Base-by-base conservation (phyloP, 129 eudicot genomes). In the Mikania micrantha region DNA sequence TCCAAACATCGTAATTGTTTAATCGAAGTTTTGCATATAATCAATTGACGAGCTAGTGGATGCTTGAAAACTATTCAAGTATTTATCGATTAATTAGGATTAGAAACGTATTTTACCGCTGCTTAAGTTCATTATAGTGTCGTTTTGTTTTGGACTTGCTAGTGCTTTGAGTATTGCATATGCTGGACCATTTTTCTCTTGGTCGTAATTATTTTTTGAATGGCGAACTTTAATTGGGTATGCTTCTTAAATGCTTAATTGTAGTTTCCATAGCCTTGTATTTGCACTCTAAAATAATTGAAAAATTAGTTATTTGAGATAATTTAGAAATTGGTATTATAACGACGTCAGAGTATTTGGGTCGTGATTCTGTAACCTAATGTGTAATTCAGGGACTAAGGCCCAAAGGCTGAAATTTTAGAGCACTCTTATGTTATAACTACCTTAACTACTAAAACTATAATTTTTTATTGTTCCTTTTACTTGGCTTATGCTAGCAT, bases 11-110 rank as follows among this genome's bases (percentile, higher is more conserved):
- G 67, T 24, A 20, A 29, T 16, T 21, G 15, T 29, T 45, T 60
- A 41, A 35, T 63, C 25, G 34, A 73, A 50, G 31, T 52, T 42
- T 8, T 44, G 45, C 25, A 21, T 64, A 20, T 28, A 52, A 21
- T 74, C 65, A 21, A 54, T 7, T 16, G 41, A 24, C 15, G 40
- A 62, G 64, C 11, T 62, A 50, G 29, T 21, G 76, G 38, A 12
- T 60, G 39, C 9, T 19, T 58, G 11, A 17, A 10, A 9, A 70
- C 45, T 28, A 3, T 17, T 10, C 58, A 25, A 4, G 19, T 5
- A 4, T 45, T 15, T 34, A 7, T 50, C 38, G 53, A 19, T 38
- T 52, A 11, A 57, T 73, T 64, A 50, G 78, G 78, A 45, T 73
- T 71, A 60, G 35, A 42, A 71, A 69, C 68, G 1, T 42, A 13